These are phyloP conservation scores for Tuber indicum DNA, from an alignment of 495 filamentous ascomycete genomes.

Conservation along the genomic window DNA sequence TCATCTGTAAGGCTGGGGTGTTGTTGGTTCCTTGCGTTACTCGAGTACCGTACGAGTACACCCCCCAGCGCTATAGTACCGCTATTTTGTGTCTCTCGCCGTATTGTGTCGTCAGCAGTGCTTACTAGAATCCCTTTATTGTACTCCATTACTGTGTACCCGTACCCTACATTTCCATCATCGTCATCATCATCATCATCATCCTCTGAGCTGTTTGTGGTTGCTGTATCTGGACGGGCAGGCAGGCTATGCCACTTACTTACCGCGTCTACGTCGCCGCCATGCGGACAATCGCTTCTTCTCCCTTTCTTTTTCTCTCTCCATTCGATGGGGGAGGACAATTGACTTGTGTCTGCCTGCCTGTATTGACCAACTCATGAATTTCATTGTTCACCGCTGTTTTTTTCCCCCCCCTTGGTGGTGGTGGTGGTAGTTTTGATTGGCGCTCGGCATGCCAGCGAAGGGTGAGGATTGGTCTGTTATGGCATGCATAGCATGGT, in stretches of 20 bases:
- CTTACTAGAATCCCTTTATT: neutral
- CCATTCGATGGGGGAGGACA: neutral
- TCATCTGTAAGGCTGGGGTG: neutral
- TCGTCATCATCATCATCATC: neutral
- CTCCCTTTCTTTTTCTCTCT: neutral
- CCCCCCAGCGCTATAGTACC: neutral
- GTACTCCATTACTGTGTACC: too few species aligned
- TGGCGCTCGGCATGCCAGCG: neutral
- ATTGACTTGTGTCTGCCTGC: neutral
- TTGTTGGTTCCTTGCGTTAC: neutral
- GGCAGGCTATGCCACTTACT: neutral
- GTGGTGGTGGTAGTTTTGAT: slow-evolving; percentile 3
- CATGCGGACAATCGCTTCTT: neutral
- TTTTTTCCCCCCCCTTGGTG: neutral
- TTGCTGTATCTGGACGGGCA: neutral
- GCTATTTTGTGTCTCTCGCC: neutral
- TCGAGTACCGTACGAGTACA: neutral
- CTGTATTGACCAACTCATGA: slow-evolving; percentile 1
- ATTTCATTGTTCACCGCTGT: neutral
- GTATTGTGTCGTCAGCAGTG: neutral
- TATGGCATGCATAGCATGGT: neutral
- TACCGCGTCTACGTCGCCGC: neutral
- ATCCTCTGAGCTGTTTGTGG: neutral
- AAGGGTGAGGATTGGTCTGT: neutral
- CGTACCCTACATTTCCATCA: neutral